Evolutionary conservation across 352 stramenopile species (phyloP), one percentile per base, ranked within the genome.

Genomic region (Chrysophaeum taylorii): DNA sequence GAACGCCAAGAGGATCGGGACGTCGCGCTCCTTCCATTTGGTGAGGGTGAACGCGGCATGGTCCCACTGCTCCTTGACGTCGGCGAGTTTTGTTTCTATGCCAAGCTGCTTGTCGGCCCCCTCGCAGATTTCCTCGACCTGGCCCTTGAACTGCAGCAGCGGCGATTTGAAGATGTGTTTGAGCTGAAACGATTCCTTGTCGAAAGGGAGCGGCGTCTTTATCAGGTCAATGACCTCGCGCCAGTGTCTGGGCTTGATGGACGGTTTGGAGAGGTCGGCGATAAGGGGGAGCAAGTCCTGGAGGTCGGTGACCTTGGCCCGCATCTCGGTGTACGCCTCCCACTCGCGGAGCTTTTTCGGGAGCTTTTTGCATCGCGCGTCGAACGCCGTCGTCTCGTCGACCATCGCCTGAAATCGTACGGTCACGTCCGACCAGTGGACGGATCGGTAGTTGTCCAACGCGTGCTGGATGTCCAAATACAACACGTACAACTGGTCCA

Each of bases 51-150:
- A 93, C 12, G 76, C 67, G 31, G 83, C 84, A 0, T 76, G 70
- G 0, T 82, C 76, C 89, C 89, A 95, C 12, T 79, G 75, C 68
- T 94, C 87, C 45, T 88, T 92, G 60, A 94, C 82, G 37, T 93
- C 88, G 18, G 80, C 78, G 42, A 95, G 80, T 73, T 93, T 93
- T 39, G 83, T 84, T 69, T 93, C 88, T 64, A 95, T 94, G 36
- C 86, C 79, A 12, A 93, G 69, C 66, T 95, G 87, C 71, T 95
- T 94, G 68, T 93, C 85, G 1, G 89, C 89, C 43, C 84, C 88
- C 68, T 94, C 88, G 61, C 85, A 92, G 68, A 94, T 91, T 66
- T 80, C 76, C 70, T 83, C 77, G 37, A 81, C 72, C 33, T 82
- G 73, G 31, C 84, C 79, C 72, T 91, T 91, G 76, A 83, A 90